phyloP scores from a whole-genome alignment of 1,284 basidiomycete species.

The Sanghuangporus sanghuang region DNA sequence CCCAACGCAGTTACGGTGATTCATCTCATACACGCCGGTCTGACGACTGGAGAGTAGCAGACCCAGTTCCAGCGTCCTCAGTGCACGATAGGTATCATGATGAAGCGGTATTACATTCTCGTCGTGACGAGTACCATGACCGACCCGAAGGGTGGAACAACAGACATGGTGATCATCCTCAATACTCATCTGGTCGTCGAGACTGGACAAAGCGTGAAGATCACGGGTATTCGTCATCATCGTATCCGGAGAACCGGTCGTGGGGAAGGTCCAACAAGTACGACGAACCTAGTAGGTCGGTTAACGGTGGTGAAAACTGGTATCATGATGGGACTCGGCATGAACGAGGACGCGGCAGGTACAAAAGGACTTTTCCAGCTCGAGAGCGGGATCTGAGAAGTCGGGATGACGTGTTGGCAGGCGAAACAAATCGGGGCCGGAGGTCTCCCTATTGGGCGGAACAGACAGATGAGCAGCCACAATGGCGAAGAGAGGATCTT shows the following conservation, averaged over 20 bases:
- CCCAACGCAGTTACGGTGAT: constrained; percentile 40
- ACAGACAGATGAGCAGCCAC: background rate
- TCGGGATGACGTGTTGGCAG: constrained; percentile 2
- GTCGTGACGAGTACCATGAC: constrained; percentile 46
- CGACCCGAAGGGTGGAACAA: constrained; percentile 37
- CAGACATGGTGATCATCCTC: constrained; percentile 32
- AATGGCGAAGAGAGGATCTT: constrained; percentile 11
- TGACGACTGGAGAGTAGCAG: constrained; percentile 46
- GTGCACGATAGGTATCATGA: constrained; percentile 44
- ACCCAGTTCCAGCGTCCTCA: constrained; percentile 29
- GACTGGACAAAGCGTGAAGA: constrained; percentile 46
- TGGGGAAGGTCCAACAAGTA: constrained; percentile 29
- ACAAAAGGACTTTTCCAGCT: constrained; percentile 4
- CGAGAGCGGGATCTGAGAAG: background rate
- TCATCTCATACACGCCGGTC: constrained; percentile 45
- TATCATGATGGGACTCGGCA: constrained; percentile 34
- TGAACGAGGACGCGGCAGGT: constrained; percentile 4
- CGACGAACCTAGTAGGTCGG: constrained; percentile 15
- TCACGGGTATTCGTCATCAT: constrained; percentile 34
- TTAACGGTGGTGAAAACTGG: constrained; percentile 38
- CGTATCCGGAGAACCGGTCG: constrained; percentile 37
- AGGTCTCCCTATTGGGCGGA: constrained; percentile 7
- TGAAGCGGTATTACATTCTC: constrained; percentile 43
- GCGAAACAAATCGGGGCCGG: constrained; percentile 6
- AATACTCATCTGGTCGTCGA: constrained; percentile 32